Evolutionary conservation across 768 basidiomycete genomes (phyloP), one percentile per base, ranked within the genome.

Genomic region (Lepiota venenata): DNA sequence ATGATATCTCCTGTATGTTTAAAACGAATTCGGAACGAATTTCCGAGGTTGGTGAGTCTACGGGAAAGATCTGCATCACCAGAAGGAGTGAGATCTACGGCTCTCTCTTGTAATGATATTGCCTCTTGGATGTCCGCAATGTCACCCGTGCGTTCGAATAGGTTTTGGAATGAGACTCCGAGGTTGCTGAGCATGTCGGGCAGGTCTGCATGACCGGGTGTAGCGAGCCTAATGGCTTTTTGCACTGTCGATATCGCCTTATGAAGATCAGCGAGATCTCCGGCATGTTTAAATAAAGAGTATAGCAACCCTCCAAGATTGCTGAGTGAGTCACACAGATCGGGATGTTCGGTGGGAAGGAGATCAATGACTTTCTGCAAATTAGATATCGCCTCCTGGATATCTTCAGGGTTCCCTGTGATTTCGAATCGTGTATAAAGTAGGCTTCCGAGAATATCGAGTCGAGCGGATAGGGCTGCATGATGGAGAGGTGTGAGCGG

Each of bases 21-120:
- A 27, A 47, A 60, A 11, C 51, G 50, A 36, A 11, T 15, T 14
- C 9, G 10, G 3, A 60, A 44, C 11, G 47, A 46, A 25, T 7
- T 36, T n/a, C 47, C 56, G 18, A 60, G 56, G 32, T 54, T 53
- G 46, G n/a, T 52, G 9, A 57, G 42, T 43, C 11, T 16, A 10
- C 20, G 9, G n/a, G 44, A 14, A 18, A 47, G 56, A 39, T 32
- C 12, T 11, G 55, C 20, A 43, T 49, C 12, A 2, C 16, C 25
- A 10, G 21, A 22, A 40, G 54, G 39, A 18, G 25, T 53, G 15
- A 56, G 29, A 8, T n/a, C 7, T 16, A 51, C 51, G 46, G 58
- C 37, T 27, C 37, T 36, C 48, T 48, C 6, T n/a, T 37, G 42
- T 3, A 46, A 14, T 25, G 27, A 39, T 36, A 60, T 55, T 21